Percentiles rank a stretch among this genome's conserved stretches.
Evolutionary conservation across 345 rosid genomes (phyloP).

Genomic region (Bruguiera sexangula): DNA sequence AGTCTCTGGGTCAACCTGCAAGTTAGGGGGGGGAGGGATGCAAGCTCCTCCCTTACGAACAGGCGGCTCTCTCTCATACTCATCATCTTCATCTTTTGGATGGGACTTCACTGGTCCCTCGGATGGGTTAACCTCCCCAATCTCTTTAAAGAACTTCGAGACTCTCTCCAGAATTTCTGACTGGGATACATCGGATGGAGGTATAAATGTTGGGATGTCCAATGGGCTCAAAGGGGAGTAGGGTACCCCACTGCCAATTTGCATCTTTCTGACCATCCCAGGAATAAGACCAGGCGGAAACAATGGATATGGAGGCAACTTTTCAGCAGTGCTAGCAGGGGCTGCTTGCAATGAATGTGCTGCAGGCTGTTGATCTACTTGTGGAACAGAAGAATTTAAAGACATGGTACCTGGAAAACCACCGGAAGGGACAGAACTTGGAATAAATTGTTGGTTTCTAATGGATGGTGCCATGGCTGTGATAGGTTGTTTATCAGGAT

Average conservation of each 20-base stretch:
- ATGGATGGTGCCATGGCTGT: constrained; percentile 38
- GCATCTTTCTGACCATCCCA: constrained; percentile 99
- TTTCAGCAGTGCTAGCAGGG: constrained; percentile 54
- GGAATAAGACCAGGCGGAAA: constrained; percentile 99
- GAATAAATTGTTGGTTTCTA: constrained; percentile 57
- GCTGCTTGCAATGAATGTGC: constrained; percentile 26
- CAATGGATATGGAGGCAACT: constrained; percentile 81
- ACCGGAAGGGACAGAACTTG: constrained; percentile 50
- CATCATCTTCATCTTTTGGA: constrained; percentile 59
- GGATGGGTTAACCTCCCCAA: constrained; percentile 85
- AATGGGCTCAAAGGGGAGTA: constrained; percentile 91
- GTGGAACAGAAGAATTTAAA: constrained; percentile 51
- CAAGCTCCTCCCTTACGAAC: constrained; percentile 80
- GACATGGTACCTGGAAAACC: constrained; percentile 65
- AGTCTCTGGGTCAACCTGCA: constrained; percentile 84
- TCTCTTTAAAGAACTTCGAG: constrained; percentile 84
- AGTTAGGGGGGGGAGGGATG: constrained; percentile 90
- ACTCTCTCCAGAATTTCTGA: constrained; percentile 78
- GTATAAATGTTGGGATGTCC: constrained; percentile 89
- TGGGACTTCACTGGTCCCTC: constrained; percentile 70
- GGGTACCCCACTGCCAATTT: constrained; percentile 96
- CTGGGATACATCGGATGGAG: constrained; percentile 76
- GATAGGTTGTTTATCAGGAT: constrained; percentile 41
- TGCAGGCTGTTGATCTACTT: constrained; percentile 39
- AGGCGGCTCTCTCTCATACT: constrained; percentile 61